These are phyloP conservation scores for Simmondsia chinensis DNA, from an alignment of 148 eudicot species.

Conservation along the genomic window DNA sequence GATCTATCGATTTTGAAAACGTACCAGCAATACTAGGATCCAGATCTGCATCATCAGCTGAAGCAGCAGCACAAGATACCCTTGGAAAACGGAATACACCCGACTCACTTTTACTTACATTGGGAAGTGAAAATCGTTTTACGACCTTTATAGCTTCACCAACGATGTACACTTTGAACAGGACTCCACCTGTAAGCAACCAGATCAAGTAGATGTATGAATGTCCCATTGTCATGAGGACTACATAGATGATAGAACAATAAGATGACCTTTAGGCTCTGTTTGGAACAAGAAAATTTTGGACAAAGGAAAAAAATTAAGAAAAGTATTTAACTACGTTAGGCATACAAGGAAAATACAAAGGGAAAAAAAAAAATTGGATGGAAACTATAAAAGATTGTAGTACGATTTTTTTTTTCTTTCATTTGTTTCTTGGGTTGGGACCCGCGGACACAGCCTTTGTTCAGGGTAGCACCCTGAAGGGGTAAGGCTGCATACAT, in stretches of 20 bases:
- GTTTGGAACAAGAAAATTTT: background rate
- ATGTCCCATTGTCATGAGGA: no score
- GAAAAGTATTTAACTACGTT: no score
- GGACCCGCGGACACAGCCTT: no score
- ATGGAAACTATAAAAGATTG: no score
- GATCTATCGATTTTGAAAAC: background rate
- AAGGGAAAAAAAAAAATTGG: background rate
- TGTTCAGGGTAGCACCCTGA: no score
- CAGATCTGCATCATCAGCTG: slow-evolving; percentile 94
- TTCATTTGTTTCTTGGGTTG: no score
- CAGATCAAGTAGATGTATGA: no score
- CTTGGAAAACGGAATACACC: slow-evolving; percentile 85
- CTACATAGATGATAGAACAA: no score
- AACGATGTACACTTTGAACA: slow-evolving; percentile 85
- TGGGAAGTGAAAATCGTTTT: slow-evolving; percentile 80
- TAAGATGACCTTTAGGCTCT: no score
- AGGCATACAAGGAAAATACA: background rate
- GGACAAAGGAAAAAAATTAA: background rate
- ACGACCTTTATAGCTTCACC: slow-evolving; percentile 95
- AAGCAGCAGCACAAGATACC: slow-evolving; percentile 94
- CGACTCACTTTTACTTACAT: slow-evolving; percentile 62
- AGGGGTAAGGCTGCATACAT: no score
- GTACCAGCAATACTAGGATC: slow-evolving; percentile 77
- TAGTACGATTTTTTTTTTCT: no score
- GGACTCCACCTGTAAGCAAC: slow-evolving; percentile 60